phyloP scores from a whole-genome alignment of 1,139 yeast species.

The Pichia terricola region DNA sequence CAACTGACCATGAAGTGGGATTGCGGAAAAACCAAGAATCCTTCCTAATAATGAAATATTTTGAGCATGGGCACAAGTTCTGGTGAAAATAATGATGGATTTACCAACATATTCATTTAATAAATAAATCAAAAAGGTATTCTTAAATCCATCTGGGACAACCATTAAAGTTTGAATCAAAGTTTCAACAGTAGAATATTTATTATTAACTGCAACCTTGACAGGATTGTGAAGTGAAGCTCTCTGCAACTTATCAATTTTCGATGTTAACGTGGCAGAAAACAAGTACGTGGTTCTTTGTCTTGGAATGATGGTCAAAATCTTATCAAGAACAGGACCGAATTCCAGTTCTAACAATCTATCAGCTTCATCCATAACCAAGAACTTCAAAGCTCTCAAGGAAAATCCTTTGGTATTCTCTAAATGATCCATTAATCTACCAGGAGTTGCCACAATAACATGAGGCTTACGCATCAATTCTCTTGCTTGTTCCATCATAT shows the following conservation, averaged over 20 bases:
- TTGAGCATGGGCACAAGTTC: conserved; percentile 94
- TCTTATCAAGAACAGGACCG: conserved; percentile 87
- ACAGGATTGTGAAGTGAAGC: conserved; percentile 89
- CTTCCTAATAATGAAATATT: conserved; percentile 77
- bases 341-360: conserved; percentile 92
- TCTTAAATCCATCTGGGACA: conserved; percentile 86
- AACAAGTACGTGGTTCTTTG: conserved; percentile 81
- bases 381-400: conserved; percentile 64
- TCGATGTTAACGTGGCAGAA: conserved; percentile 94
- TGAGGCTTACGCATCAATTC: conserved; percentile 93
- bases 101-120: conserved; percentile 82
- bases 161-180: conserved; percentile 83
- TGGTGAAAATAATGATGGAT: conserved; percentile 78
- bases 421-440: conserved; percentile 89
- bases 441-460: conserved; percentile 92
- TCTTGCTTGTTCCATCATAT: conserved; percentile 94
- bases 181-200: conserved; percentile 89
- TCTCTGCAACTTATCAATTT: conserved; percentile 87
- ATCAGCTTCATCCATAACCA: conserved; percentile 97
- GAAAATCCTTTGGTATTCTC: conserved; percentile 92
- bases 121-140: conserved; percentile 74
- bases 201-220: conserved; percentile 78
- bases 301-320: conserved; percentile 75
- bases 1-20: conserved; percentile 91
- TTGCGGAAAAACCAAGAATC: conserved; percentile 76